These are phyloP conservation scores for Ascocoryne sarcoides DNA, from an alignment of 2,329 filamentous ascomycete genomes.

Conservation along the genomic window DNA sequence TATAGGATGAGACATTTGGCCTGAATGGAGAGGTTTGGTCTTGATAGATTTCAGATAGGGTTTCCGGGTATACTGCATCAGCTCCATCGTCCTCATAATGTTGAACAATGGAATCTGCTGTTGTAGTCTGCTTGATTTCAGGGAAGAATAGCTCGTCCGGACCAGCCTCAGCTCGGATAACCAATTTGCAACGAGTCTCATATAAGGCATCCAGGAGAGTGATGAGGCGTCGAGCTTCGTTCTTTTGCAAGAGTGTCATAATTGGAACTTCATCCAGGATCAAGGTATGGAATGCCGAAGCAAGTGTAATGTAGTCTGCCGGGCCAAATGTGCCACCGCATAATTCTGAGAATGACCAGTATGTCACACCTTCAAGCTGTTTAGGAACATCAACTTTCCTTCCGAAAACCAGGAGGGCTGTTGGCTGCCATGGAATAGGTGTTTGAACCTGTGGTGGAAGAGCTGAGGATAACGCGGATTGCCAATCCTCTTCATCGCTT, in stretches of 20 bases:
- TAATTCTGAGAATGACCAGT: conserved; percentile 61
- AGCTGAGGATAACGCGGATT: conserved; percentile 12
- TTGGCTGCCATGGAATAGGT: conserved; percentile 35
- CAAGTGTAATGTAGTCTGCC: conserved; percentile 75
- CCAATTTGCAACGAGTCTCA: conserved; percentile 69
- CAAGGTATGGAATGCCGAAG: conserved; percentile 71
- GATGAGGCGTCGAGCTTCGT: conserved; percentile 73
- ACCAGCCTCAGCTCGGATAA: conserved; percentile 56
- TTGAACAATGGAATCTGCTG: conserved; percentile 3
- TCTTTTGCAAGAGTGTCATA: conserved; percentile 61
- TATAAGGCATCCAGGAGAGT: conserved; percentile 74
- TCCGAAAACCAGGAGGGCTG: conserved; percentile 49
- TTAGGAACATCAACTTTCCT: conserved; percentile 51
- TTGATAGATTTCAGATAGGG: conserved; percentile 67
- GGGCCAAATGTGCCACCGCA: conserved; percentile 60
- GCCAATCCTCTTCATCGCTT: conserved; percentile 20
- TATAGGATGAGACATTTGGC: conserved; percentile 65
- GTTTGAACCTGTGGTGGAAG: conserved; percentile 15
- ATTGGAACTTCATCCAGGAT: conserved; percentile 63
- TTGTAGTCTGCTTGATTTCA: conserved; percentile 31
- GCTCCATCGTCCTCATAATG: conserved; percentile 19
- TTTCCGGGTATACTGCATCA: conserved; percentile 56
- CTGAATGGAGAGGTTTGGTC: conserved; percentile 69
- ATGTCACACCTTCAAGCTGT: conserved; percentile 47
- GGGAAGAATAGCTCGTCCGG: conserved; percentile 76